Conservation (phyloP, 139 green algal genomes). For the Micractinium sp. region DNA sequence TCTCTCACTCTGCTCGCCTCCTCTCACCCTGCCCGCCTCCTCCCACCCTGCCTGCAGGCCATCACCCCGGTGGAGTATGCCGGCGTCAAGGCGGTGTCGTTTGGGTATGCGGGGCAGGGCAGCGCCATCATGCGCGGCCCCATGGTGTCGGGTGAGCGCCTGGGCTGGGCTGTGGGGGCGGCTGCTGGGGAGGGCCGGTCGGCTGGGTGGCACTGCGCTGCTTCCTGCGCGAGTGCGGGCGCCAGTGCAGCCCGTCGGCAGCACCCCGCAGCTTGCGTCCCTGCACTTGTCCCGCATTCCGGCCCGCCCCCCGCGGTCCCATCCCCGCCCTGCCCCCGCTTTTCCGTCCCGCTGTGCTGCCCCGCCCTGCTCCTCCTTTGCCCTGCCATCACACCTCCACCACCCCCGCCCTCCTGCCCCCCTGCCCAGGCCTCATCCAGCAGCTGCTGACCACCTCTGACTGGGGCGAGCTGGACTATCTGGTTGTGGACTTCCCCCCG, state of each 20-base stretch:
- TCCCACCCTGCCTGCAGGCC: constrained; percentile 33
- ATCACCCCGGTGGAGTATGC: constrained; percentile 93
- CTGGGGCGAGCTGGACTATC: constrained; percentile 98
- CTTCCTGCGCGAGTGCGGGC: background rate
- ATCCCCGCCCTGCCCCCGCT: too few species aligned
- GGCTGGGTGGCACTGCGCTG: background rate
- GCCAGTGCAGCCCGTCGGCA: too few species aligned
- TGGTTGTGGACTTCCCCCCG: constrained; percentile 97
- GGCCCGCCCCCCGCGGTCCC: too few species aligned
- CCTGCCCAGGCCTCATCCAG: constrained; percentile 81
- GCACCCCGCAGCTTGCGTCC: too few species aligned
- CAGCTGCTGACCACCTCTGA: constrained; percentile 93
- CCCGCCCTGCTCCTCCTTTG: background rate
- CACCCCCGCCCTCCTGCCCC: background rate
- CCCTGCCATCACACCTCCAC: background rate
- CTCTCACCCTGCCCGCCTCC: too few species aligned
- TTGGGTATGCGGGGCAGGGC: constrained; percentile 97
- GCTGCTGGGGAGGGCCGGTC: too few species aligned
- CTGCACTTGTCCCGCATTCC: too few species aligned
- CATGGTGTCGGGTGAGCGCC: constrained; percentile 87
- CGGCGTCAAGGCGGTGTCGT: constrained; percentile 97
- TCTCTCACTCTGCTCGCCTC: background rate
- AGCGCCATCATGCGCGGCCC: constrained; percentile 97
- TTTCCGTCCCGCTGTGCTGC: too few species aligned
- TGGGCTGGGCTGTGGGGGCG: background rate